Conservation (phyloP, 1,139 yeast genomes). For the Debaryomyces singareniensis region DNA sequence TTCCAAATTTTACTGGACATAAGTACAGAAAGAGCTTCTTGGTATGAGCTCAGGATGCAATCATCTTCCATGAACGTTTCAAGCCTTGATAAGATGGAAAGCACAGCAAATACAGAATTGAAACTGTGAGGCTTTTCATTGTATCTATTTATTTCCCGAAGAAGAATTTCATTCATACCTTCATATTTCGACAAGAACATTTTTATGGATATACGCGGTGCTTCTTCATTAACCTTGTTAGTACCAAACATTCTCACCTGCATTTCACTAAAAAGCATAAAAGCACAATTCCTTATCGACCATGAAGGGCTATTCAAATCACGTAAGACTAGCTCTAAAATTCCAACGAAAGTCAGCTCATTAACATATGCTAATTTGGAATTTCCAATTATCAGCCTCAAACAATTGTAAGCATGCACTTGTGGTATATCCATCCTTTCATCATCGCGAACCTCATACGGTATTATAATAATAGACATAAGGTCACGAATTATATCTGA, state of each 20-base stretch:
- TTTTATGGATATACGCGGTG: constrained; percentile 43
- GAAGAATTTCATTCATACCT: constrained; percentile 44
- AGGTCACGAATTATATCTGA: constrained; percentile 46
- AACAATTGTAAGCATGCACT: constrained; percentile 87
- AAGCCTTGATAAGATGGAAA: constrained; percentile 64
- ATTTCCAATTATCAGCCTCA: constrained; percentile 68
- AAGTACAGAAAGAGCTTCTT: constrained; percentile 38
- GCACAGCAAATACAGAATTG: constrained; percentile 58
- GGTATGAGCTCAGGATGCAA: constrained; percentile 42
- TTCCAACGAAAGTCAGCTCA: constrained; percentile 47
- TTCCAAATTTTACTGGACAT: constrained; percentile 63
- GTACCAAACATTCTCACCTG: constrained; percentile 77
- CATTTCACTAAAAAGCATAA: constrained; percentile 83
- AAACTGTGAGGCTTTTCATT: constrained; percentile 6
- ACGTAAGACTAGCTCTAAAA: constrained; percentile 53
- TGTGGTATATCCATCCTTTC: constrained; percentile 76
- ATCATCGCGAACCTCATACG: constrained; percentile 39
- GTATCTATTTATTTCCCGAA: constrained; percentile 30
- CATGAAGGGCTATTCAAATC: constrained; percentile 65
- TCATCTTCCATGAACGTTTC: constrained; percentile 48
- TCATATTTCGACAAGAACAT: constrained; percentile 63
- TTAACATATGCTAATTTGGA: constrained; percentile 51
- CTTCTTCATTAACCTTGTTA: constrained; percentile 23
- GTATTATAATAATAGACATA: constrained; percentile 44
- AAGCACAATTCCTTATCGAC: constrained; percentile 88